Base-by-base conservation (phyloP, 208 protist species). In the Balamuthia mandrillaris region DNA sequence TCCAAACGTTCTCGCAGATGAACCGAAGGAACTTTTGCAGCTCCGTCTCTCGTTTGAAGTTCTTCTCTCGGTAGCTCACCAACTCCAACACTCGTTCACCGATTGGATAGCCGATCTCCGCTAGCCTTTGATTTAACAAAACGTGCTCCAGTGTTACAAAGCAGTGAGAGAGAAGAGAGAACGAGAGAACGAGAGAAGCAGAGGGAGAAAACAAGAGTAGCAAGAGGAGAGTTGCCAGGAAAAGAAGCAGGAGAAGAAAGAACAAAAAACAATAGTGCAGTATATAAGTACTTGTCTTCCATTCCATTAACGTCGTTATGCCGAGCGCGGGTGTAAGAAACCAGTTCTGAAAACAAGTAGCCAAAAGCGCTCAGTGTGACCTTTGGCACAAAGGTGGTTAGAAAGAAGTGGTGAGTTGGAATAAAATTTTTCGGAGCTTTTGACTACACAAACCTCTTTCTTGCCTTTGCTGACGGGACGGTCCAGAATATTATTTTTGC, bases 281-380 rank as follows among this genome's bases (percentile, higher is more conserved):
- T n/a, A n/a, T n/a, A n/a, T n/a, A 74, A 7, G 18, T 60, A 92
- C 90, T 89, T 91, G 39, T 85, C 78, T 49, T 92, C 88, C 45
- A 92, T 54, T 74, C 89, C 89, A 54, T 87, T 60, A 31, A 87
- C 86, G 31, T 85, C 85, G 45, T 90, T 87, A 2, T 89, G 85
- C 45, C 89, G 84, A 60, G 60, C 84, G 83, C 92, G 91, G 29
- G 74, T 86, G 45, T 95, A 95, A 65, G 94, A 92, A 2, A 95
- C 88, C 27, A 93, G 68, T 72, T 94, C 93, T 14, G 92, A 92
- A 42, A 95, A 95, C 0, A 95, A n/a, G 42, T 94, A 94, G 33
- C 90, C 78, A 65, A 94, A 95, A 1, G 93, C 88, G 45, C 84
- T 90, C 24, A 90, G 45, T 68, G 81, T 87, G 10, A 93, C 88